Base-by-base conservation (phyloP, 306 rosid genomes). In the Arachis stenosperma region DNA sequence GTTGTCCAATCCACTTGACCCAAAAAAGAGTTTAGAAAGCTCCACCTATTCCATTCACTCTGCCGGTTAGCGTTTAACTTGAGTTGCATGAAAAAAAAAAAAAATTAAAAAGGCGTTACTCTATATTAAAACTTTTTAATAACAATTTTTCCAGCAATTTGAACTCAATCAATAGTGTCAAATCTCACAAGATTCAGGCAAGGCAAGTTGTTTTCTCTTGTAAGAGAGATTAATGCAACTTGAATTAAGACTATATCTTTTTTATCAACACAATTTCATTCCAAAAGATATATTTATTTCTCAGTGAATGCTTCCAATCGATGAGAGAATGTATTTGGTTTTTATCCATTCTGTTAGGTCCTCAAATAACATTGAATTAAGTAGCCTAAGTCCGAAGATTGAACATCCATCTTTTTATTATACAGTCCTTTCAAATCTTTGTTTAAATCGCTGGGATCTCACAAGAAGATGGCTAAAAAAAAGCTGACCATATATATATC, bases 341-440 rank as follows among this genome's bases (percentile, higher is more conserved):
- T n/a, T 42, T 42, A 8, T 2, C 9, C 7, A 42, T 42, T 43
- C 12, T 67, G 30, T 67, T 8, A 67, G 51, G 13, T 46, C 11
- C 51, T 12, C 51, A 46, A 46, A 46, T 3, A 46, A 9, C 8
- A 39, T 52, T 68, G 61, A 52, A 37, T 52, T 36, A 52, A 36
- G 12, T 54, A 69, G 53, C 63, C 54, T 40, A 40, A 46, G 51
- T 10, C 13, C 17, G 75, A 41, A 41, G 22, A 43, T 70, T 61
- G 29, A 29, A 2, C 51, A 7, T 57, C 41, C 44, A 43, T 27
- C 29, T 54, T 22, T 17, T 70, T 71, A 12, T 29, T 71, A 12
- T 29, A 58, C 57, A 29, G 48, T 43, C 61, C 58, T 57, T 12
- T 58, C 66, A 58, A 71, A 29, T 29, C 33, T 43, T 58, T 71